These are phyloP conservation scores for Suhomyces emberorum DNA, from an alignment of 805 yeast species.

Conservation along the genomic window DNA sequence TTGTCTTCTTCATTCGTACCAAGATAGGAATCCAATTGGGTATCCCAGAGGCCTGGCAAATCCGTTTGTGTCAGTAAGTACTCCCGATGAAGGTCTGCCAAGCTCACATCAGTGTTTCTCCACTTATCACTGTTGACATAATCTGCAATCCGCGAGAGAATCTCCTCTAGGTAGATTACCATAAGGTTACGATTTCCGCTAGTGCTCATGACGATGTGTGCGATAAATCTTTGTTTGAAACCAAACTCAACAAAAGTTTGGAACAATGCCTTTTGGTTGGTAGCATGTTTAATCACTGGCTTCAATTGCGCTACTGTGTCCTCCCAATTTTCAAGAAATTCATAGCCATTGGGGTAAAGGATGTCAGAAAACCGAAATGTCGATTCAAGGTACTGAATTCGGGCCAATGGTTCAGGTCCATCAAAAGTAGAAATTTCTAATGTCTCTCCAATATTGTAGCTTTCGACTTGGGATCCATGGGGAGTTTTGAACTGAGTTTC, in stretches of 20 bases:
- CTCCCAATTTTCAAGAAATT: constrained; percentile 4
- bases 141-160: neutral
- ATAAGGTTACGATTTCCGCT: constrained; percentile 6
- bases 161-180: constrained; percentile 2
- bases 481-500: constrained; percentile 1
- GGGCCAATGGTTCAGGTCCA: neutral
- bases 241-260: constrained; percentile 9
- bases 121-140: neutral
- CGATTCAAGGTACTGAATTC: constrained; percentile 6
- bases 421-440: neutral
- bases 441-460: neutral
- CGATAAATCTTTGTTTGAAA: constrained; percentile 8
- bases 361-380: constrained; percentile 2
- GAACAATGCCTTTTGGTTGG: constrained; percentile 2
- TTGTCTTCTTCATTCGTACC: constrained; percentile 5
- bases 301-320: constrained; percentile 2
- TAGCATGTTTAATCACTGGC: constrained; percentile 2
- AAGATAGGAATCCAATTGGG: constrained; percentile 2
- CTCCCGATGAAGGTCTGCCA: neutral
- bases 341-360: constrained; percentile 1
- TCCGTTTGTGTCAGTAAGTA: neutral
- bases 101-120: neutral
- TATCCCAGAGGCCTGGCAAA: neutral
- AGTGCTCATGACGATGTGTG: constrained; percentile 9
- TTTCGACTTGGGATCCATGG: neutral